Percentiles rank a stretch among this genome's conserved stretches.
Conservation (phyloP, 345 rosid species). For the Rubroshorea leprosula region DNA sequence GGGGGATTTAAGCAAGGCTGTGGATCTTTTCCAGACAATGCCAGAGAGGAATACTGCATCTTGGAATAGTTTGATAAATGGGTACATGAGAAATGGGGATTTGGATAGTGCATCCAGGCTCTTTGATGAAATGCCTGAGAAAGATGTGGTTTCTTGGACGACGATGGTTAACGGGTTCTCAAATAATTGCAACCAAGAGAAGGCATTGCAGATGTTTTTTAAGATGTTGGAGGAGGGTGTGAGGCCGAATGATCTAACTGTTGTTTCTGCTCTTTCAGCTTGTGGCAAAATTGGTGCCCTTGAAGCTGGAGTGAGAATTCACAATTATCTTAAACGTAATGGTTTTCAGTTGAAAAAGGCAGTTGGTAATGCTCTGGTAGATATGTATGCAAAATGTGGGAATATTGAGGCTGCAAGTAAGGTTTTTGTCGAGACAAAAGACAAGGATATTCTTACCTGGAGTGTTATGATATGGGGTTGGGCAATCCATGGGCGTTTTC, state of each 20-base stretch:
- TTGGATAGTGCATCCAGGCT: conserved; percentile 32
- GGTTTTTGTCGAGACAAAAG: conserved; percentile 40
- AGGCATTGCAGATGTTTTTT: conserved; percentile 42
- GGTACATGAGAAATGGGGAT: conserved; percentile 35
- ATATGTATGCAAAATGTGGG: conserved; percentile 68
- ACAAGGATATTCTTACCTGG: conserved; percentile 51
- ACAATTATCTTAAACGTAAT: conserved; percentile 34
- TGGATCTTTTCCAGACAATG: conserved; percentile 42
- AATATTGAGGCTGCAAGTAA: conserved; percentile 41
- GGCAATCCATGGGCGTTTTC: conserved; percentile 47
- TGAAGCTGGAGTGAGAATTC: conserved; percentile 42
- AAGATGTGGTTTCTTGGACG: conserved; percentile 54
- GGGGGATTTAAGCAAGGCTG: conserved; percentile 40
- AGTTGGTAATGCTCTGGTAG: conserved; percentile 45
- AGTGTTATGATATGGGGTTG: conserved; percentile 69
- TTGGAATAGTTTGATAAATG: conserved; percentile 60
- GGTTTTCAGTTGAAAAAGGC: conserved; percentile 35
- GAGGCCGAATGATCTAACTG: conserved; percentile 39
- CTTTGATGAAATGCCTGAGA: conserved; percentile 45
- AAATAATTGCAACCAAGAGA: conserved; percentile 30
- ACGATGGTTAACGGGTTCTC: conserved; percentile 46
- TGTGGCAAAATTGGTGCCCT: conserved; percentile 62
- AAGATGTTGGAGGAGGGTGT: conserved; percentile 46
- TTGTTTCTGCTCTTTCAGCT: conserved; percentile 54
- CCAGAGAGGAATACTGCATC: conserved; percentile 39